These are phyloP conservation scores for Colletotrichum orbiculare DNA, from an alignment of 2,329 filamentous ascomycete species.

Conservation along the genomic window DNA sequence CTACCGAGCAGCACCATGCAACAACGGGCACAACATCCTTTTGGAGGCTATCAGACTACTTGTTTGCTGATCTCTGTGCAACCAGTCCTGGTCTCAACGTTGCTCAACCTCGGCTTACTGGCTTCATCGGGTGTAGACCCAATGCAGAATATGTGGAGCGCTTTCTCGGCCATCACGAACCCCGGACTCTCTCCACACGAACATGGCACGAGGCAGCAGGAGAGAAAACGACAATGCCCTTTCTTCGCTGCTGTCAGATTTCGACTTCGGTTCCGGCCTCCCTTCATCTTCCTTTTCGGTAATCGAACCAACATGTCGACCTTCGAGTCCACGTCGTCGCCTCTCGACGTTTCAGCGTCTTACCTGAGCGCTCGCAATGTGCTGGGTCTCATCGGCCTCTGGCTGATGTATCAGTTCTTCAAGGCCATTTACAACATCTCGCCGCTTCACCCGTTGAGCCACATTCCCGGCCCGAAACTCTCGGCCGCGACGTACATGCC, in stretches of 20 bases:
- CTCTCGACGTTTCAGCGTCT: constrained; percentile 18
- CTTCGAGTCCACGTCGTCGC: constrained; percentile 14
- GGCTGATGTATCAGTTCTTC: constrained; percentile 45
- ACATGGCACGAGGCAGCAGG: constrained; percentile 6
- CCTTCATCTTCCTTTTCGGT: neutral
- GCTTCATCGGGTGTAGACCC: constrained; percentile 30
- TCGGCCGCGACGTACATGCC: constrained; percentile 50
- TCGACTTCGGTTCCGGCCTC: neutral
- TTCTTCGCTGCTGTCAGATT: constrained; percentile 3
- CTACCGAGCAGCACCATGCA: neutral
- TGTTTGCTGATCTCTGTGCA: constrained; percentile 17
- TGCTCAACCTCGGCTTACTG: constrained; percentile 26
- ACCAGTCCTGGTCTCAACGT: constrained; percentile 15
- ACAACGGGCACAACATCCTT: too few species aligned
- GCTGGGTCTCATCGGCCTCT: constrained; percentile 39
- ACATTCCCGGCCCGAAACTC: constrained; percentile 51
- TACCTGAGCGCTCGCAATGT: constrained; percentile 16
- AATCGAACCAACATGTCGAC: constrained; percentile 22
- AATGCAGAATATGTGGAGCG: constrained; percentile 24
- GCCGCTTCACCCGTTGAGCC: constrained; percentile 50
- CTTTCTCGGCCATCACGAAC: constrained; percentile 12
- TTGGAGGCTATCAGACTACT: too few species aligned
- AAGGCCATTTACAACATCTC: constrained; percentile 49
- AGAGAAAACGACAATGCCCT: constrained; percentile 18
- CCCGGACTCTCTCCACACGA: constrained; percentile 29